These are phyloP conservation scores for Stentor roeselii DNA, from an alignment of 73 alveolate genomes.

Conservation along the genomic window DNA sequence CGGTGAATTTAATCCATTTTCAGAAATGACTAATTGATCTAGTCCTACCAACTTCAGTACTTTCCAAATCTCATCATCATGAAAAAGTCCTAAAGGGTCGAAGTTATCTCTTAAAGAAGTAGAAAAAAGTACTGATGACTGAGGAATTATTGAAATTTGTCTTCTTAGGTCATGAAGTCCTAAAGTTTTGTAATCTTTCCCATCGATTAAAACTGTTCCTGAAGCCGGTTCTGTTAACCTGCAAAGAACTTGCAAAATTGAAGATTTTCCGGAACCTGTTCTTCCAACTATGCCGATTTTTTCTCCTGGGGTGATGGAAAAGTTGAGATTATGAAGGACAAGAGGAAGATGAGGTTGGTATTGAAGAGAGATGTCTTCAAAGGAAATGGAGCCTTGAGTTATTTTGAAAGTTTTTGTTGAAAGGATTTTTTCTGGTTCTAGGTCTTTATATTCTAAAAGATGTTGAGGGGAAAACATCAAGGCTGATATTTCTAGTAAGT, in stretches of 20 bases:
- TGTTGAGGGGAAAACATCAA: not conserved
- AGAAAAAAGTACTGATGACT: conserved; percentile 87
- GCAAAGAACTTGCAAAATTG: conserved; percentile 65
- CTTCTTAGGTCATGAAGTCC: conserved; percentile 70
- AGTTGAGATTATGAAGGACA: not conserved
- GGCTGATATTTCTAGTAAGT: not conserved
- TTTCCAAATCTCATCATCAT: conserved; percentile 60
- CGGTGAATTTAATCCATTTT: conserved; percentile 65
- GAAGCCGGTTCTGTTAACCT: conserved; percentile 69
- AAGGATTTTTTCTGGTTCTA: not conserved
- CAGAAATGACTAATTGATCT: conserved; percentile 63
- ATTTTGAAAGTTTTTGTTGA: not conserved
- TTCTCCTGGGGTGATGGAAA: not conserved
- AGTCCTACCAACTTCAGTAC: conserved; percentile 68
- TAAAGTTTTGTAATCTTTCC: conserved; percentile 61
- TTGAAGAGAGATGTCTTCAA: conserved; percentile 29
- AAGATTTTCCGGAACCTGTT: conserved; percentile 85
- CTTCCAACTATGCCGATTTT: conserved; percentile 70
- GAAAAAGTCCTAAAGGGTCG: conserved; percentile 70
- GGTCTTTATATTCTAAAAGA: not conserved
- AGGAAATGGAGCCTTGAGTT: conserved; percentile 34
- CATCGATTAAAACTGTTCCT: conserved; percentile 74
- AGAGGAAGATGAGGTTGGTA: not conserved
- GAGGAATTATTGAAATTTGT: conserved; percentile 84
- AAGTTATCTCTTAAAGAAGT: conserved; percentile 87